Base-by-base conservation (phyloP, 306 rosid genomes). In the Medicago ruthenica region DNA sequence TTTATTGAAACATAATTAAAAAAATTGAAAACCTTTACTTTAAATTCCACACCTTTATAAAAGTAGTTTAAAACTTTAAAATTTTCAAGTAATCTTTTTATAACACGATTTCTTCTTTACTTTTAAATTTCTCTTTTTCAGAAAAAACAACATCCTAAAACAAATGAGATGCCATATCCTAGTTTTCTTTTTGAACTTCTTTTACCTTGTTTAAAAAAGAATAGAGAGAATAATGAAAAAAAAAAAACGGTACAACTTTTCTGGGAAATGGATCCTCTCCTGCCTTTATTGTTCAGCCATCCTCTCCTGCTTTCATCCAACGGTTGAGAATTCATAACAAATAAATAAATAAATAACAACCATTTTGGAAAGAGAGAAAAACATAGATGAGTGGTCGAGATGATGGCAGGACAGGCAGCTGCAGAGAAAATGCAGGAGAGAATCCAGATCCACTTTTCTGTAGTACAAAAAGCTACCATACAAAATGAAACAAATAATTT, bases 1-100 rank as follows among this genome's bases (percentile, higher is more conserved):
- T 54, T 54, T 54, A 54, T 54, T 0, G 5, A 54, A 17, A 18
- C 27, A 53, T 53, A 3, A 17, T 8, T 53, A 8, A 53, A 53
- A 53, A 53, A 53, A 53, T 11, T 53, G 59, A 53, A 53, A 10
- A 57, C 62, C 9, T 57, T 57, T 57, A 7, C 59, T 53, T 53
- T 53, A 9, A 57, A 57, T 57, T 57, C 34, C 36, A 20, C 22
- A 5, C 63, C 63, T 57, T 57, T 22, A 21, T 21, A 20, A 5
- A 57, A 57, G 63, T 21, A 57, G 15, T 14, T 11, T 57, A 18
- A 9, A 21, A 57, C 37, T 54, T 17, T 8, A 54, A 17, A 57
- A 10, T 20, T 10, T 20, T 22, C 37, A 11, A 9, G 63, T 4
- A 57, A 57, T 21, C 1, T 21, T 21, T 57, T 21, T 57, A 7